phyloP scores from a whole-genome alignment of 306 rosid genomes.

The Ceratonia siliqua region DNA sequence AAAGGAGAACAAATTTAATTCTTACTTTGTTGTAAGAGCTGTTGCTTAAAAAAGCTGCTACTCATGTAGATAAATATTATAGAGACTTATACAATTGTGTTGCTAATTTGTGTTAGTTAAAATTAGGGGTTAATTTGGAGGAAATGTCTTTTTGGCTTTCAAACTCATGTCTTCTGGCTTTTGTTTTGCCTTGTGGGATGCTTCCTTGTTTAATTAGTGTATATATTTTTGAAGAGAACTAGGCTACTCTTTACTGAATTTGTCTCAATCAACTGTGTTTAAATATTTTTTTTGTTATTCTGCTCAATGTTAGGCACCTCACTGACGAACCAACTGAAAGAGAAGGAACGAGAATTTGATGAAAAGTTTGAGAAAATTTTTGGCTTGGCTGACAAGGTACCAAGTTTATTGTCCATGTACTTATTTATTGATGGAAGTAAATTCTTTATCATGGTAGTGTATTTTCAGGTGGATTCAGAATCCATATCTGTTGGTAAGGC shows the following conservation, averaged over 20 bases:
- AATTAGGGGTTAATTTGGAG: constrained; percentile 32
- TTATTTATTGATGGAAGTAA: constrained; percentile 29
- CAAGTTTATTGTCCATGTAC: neutral
- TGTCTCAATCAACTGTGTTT: neutral
- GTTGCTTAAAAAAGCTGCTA: constrained; percentile 27
- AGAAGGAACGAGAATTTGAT: constrained; percentile 81
- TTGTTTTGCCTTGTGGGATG: constrained; percentile 23
- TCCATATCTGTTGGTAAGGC: constrained; percentile 77
- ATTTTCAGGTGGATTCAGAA: constrained; percentile 81
- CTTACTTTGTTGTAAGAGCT: constrained; percentile 27
- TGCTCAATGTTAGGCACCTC: constrained; percentile 58
- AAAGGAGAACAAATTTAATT: neutral
- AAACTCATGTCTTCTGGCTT: constrained; percentile 27
- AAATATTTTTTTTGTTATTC: constrained; percentile 25
- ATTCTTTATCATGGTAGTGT: constrained; percentile 34
- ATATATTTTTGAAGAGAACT: constrained; percentile 8
- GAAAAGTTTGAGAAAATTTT: constrained; percentile 67
- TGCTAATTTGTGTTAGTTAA: constrained; percentile 8
- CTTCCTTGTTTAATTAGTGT: constrained; percentile 19
- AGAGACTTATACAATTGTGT: constrained; percentile 21
- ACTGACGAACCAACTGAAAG: constrained; percentile 69
- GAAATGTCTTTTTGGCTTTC: constrained; percentile 25
- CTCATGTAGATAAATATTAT: constrained; percentile 25
- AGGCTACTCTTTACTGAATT: constrained; percentile 18
- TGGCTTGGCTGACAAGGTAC: constrained; percentile 70